These are phyloP conservation scores for Meyerozyma guilliermondii DNA, from an alignment of 1,139 yeast genomes.

Conservation along the genomic window DNA sequence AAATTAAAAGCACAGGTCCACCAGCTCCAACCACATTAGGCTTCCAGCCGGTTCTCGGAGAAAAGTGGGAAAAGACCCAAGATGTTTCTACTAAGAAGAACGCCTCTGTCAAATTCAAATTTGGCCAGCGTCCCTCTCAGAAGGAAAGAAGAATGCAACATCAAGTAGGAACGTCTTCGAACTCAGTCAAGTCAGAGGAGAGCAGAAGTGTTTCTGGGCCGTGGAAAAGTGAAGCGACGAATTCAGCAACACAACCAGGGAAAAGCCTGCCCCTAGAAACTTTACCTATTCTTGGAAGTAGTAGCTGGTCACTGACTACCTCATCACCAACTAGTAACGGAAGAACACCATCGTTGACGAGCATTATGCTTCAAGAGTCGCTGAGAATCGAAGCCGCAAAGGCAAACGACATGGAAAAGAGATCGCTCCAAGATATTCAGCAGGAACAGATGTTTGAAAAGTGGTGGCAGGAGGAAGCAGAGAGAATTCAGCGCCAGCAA, in stretches of 20 bases:
- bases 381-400: conserved; percentile 33
- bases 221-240: not conserved
- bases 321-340: conserved; percentile 10
- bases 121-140: conserved; percentile 28
- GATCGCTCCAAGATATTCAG: conserved; percentile 62
- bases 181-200: not conserved
- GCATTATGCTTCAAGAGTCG: conserved; percentile 45
- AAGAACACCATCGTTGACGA: conserved; percentile 31
- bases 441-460: conserved; percentile 73
- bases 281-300: not conserved
- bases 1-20: conserved; percentile 10
- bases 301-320: not conserved
- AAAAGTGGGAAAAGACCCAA: not conserved
- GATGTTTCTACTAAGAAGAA: not conserved
- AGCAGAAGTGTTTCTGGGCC: not conserved
- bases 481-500: conserved; percentile 50
- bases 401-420: conserved; percentile 24
- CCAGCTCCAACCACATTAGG: not conserved
- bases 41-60: not conserved
- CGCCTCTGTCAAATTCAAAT: conserved; percentile 19
- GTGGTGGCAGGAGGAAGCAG: conserved; percentile 80
- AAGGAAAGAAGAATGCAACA: conserved; percentile 32
- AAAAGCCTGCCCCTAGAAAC: not conserved
- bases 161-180: not conserved
- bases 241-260: not conserved